Evolutionary conservation across 305 asterid species (phyloP).

Genomic region (Fraxinus nigra): DNA sequence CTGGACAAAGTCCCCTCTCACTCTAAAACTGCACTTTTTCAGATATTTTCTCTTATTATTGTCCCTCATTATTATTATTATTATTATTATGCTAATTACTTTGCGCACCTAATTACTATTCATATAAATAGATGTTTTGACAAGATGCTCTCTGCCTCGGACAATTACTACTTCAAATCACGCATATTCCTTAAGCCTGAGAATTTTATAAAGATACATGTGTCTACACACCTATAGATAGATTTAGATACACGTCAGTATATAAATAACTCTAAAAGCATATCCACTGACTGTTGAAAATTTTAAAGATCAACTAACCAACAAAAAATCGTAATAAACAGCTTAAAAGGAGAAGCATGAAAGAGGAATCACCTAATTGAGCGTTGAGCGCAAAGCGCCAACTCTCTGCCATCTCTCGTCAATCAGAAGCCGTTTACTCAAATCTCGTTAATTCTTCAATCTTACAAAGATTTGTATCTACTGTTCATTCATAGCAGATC

Average conservation of each 20-base stretch:
- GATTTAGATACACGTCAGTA: background rate
- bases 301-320: background rate
- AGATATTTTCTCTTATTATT: background rate
- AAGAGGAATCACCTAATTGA: constrained; percentile 47
- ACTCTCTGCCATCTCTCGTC: constrained; percentile 39
- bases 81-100: background rate
- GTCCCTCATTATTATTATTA: background rate
- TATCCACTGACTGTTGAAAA: background rate
- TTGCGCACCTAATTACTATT: background rate
- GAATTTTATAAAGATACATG: background rate
- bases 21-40: background rate
- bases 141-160: background rate
- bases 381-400: constrained; percentile 56
- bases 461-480: constrained; percentile 8
- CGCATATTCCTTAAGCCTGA: background rate
- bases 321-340: background rate
- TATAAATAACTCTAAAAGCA: background rate
- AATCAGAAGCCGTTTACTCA: constrained; percentile 9
- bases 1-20: background rate
- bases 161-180: background rate
- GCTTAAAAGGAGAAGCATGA: background rate
- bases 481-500: constrained; percentile 24
- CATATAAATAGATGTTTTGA: background rate
- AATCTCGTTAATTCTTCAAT: constrained; percentile 11
- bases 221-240: background rate